These are phyloP conservation scores for Boletus speciosus DNA, from an alignment of 768 basidiomycete species.

Conservation along the genomic window DNA sequence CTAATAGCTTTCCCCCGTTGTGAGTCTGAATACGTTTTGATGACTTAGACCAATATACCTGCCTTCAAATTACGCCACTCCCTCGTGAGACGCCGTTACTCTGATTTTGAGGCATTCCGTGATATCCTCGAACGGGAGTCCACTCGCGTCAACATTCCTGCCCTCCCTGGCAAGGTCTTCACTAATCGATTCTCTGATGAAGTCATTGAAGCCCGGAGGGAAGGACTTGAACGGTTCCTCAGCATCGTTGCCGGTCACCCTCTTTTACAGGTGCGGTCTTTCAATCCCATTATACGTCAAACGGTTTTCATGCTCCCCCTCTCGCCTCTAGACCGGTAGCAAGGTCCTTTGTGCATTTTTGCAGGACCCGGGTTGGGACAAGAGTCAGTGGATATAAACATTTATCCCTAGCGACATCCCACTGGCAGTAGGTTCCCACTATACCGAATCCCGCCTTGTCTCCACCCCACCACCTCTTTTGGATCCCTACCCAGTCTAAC, in stretches of 20 bases:
- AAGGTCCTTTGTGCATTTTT: slow-evolving; percentile 95
- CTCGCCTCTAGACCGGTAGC: slow-evolving; percentile 71
- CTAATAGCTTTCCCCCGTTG: neutral
- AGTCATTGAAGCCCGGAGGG: slow-evolving; percentile 87
- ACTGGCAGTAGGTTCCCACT: neutral
- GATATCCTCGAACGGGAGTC: slow-evolving; percentile 97
- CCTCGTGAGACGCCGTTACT: slow-evolving; percentile 82
- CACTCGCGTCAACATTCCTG: slow-evolving; percentile 95
- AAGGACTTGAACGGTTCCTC: slow-evolving; percentile 92
- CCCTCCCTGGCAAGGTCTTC: slow-evolving; percentile 97
- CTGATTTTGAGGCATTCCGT: slow-evolving; percentile 94
- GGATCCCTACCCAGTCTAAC: neutral
- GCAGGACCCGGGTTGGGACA: slow-evolving; percentile 93
- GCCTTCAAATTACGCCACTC: slow-evolving; percentile 98
- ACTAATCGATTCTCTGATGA: slow-evolving; percentile 98
- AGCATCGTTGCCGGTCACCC: slow-evolving; percentile 98
- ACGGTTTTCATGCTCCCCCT: slow-evolving; percentile 4
- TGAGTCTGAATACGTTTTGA: neutral
- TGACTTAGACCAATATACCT: slow-evolving; percentile 88
- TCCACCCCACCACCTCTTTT: neutral
- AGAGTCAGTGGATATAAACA: slow-evolving; percentile 65
- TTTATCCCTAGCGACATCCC: neutral
- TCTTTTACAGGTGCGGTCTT: slow-evolving; percentile 72
- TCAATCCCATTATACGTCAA: neutral
- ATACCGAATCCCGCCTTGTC: neutral